phyloP scores from a whole-genome alignment of 805 yeast genomes.

The Jamesozyma hellenica region DNA sequence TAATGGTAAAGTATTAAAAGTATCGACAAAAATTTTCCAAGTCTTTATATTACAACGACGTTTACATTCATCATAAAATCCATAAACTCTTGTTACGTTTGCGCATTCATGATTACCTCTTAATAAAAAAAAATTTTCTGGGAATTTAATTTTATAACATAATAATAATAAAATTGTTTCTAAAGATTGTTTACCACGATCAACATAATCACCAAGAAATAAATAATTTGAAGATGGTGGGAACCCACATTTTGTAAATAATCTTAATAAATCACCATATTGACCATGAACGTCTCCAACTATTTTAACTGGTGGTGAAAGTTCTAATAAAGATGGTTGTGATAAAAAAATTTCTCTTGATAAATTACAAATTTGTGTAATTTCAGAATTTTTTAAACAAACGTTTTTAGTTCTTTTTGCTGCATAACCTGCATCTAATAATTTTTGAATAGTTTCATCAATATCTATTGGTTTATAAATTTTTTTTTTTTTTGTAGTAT shows the following conservation, averaged over 20 bases:
- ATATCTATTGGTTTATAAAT: slow-evolving; percentile 39
- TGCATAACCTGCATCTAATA: slow-evolving; percentile 90
- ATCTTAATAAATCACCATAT: slow-evolving; percentile 78
- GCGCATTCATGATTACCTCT: slow-evolving; percentile 98
- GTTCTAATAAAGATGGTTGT: slow-evolving; percentile 83
- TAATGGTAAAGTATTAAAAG: slow-evolving; percentile 88
- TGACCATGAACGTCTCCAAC: slow-evolving; percentile 97
- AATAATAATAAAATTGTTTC: slow-evolving; percentile 82
- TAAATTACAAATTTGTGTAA: slow-evolving; percentile 71
- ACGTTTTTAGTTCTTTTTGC: slow-evolving; percentile 87
- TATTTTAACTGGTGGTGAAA: slow-evolving; percentile 71
- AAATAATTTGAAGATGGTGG: slow-evolving; percentile 91
- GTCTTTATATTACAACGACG: slow-evolving; percentile 84
- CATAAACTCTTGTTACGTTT: slow-evolving; percentile 90
- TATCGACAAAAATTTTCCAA: slow-evolving; percentile 90
- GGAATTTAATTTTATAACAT: slow-evolving; percentile 92
- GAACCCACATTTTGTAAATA: slow-evolving; percentile 92
- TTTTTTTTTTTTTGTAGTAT: slow-evolving; percentile 14
- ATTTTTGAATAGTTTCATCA: slow-evolving; percentile 82
- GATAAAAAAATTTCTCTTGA: slow-evolving; percentile 83
- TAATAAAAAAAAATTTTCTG: slow-evolving; percentile 85
- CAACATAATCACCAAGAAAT: slow-evolving; percentile 94
- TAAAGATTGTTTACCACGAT: slow-evolving; percentile 90
- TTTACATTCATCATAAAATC: slow-evolving; percentile 96
- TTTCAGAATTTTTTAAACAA: slow-evolving; percentile 83